These are phyloP conservation scores for Capsicum baccatum DNA, from an alignment of 257 asterid genomes.

Conservation along the genomic window DNA sequence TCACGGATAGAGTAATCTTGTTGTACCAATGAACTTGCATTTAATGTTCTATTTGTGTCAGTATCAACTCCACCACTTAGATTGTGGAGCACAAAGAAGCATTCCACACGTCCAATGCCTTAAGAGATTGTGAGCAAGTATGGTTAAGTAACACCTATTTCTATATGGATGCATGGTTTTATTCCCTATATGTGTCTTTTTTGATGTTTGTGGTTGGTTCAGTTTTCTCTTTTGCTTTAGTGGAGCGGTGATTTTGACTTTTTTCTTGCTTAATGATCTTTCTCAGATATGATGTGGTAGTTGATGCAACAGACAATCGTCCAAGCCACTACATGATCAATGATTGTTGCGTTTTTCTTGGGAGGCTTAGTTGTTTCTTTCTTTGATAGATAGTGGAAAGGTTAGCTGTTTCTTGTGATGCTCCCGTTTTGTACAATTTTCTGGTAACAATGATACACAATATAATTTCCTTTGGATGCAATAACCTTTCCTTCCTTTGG, in stretches of 20 bases:
- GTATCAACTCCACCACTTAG: constrained; percentile 81
- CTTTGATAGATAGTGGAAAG: constrained; percentile 53
- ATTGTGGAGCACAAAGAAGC: constrained; percentile 90
- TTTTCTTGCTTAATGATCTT: constrained; percentile 34
- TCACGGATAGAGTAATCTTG: constrained; percentile 26
- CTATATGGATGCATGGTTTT: background rate
- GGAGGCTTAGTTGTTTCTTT: constrained; percentile 60
- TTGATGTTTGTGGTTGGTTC: constrained; percentile 7
- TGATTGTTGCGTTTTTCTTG: constrained; percentile 89
- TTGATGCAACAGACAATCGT: constrained; percentile 96
- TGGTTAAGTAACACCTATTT: constrained; percentile 30
- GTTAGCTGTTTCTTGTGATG: constrained; percentile 31
- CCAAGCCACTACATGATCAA: constrained; percentile 97
- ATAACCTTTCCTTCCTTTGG: background rate
- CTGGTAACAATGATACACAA: background rate
- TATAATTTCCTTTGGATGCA: background rate
- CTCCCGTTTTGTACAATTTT: background rate
- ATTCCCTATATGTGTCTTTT: background rate
- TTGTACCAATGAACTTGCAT: background rate
- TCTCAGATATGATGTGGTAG: constrained; percentile 83
- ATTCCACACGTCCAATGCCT: constrained; percentile 78
- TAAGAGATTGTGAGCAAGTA: constrained; percentile 80
- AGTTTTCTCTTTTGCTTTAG: background rate
- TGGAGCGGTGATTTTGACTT: constrained; percentile 26
- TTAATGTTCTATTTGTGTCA: constrained; percentile 36